Percentiles rank a stretch among this genome's conserved stretches.
Conservation (phyloP, 1,139 yeast species). For the Pichia sp. region DNA sequence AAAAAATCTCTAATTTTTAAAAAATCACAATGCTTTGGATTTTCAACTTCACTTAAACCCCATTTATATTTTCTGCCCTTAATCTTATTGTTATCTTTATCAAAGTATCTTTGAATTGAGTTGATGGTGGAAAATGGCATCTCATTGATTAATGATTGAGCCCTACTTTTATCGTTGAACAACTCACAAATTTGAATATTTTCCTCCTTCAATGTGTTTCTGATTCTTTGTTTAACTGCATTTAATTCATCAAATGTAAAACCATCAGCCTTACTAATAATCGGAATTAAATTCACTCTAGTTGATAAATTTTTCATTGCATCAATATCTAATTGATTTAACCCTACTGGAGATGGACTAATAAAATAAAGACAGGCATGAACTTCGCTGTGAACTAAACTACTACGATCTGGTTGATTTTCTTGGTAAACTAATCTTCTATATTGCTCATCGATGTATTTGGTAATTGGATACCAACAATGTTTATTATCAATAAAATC, state of each 20-base stretch:
- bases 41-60: constrained; percentile 71
- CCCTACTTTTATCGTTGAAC: constrained; percentile 33
- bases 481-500: constrained; percentile 82
- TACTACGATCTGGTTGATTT: constrained; percentile 59
- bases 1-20: constrained; percentile 43
- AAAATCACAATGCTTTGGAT: constrained; percentile 62
- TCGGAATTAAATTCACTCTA: constrained; percentile 69
- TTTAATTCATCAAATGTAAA: constrained; percentile 40
- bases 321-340: constrained; percentile 55
- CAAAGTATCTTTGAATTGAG: constrained; percentile 33
- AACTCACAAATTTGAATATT: constrained; percentile 54
- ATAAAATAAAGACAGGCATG: constrained; percentile 76
- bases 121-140: constrained; percentile 62
- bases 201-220: constrained; percentile 38
- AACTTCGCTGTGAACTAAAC: constrained; percentile 51
- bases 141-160: constrained; percentile 26
- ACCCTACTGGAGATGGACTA: constrained; percentile 47
- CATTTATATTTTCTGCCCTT: constrained; percentile 66
- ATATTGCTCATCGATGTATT: constrained; percentile 74
- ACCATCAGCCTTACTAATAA: constrained; percentile 70
- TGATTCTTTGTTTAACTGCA: constrained; percentile 41
- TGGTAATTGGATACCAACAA: constrained; percentile 90
- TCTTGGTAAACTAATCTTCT: constrained; percentile 54
- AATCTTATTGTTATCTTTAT: constrained; percentile 35
- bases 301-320: constrained; percentile 62